Conservation (phyloP, 768 basidiomycete species). For the Macrocybe gigantea region DNA sequence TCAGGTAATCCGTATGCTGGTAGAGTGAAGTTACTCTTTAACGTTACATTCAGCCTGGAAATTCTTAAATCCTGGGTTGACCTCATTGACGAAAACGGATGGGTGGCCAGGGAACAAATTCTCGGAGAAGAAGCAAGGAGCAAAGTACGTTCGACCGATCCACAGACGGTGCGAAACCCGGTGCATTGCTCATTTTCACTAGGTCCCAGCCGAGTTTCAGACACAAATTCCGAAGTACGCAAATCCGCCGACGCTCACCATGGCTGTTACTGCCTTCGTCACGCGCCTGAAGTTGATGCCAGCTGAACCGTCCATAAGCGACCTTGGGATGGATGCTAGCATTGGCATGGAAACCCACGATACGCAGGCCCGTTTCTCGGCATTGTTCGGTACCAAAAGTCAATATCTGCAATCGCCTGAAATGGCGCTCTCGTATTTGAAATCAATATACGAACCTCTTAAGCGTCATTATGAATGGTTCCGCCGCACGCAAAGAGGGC, state of each 20-base stretch:
- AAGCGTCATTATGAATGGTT: slow-evolving; percentile 97
- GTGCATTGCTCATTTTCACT: neutral
- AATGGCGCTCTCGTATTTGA: slow-evolving; percentile 63
- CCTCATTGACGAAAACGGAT: slow-evolving; percentile 89
- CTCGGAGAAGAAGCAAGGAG: slow-evolving; percentile 95
- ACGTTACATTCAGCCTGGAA: slow-evolving; percentile 51
- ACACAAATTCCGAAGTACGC: slow-evolving; percentile 92
- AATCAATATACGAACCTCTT: slow-evolving; percentile 75
- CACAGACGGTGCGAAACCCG: too few species aligned
- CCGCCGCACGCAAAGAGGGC: slow-evolving; percentile 87
- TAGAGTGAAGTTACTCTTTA: neutral
- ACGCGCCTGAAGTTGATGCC: slow-evolving; percentile 50
- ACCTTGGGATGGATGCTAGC: slow-evolving; percentile 63
- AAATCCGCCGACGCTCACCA: slow-evolving; percentile 91
- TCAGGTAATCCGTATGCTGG: slow-evolving; percentile 39
- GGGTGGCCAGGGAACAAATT: slow-evolving; percentile 96
- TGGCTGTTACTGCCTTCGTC: slow-evolving; percentile 92
- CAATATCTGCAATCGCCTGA: slow-evolving; percentile 52
- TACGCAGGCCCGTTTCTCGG: slow-evolving; percentile 7
- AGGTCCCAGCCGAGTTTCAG: slow-evolving; percentile 88
- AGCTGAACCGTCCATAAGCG: slow-evolving; percentile 44
- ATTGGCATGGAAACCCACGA: slow-evolving; percentile 29
- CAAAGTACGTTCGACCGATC: slow-evolving; percentile 43
- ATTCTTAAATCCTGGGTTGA: slow-evolving; percentile 88
- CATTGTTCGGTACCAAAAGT: slow-evolving; percentile 23